These are phyloP conservation scores for Xylariaceae sp. DNA, from an alignment of 2,329 filamentous ascomycete species.

Conservation along the genomic window DNA sequence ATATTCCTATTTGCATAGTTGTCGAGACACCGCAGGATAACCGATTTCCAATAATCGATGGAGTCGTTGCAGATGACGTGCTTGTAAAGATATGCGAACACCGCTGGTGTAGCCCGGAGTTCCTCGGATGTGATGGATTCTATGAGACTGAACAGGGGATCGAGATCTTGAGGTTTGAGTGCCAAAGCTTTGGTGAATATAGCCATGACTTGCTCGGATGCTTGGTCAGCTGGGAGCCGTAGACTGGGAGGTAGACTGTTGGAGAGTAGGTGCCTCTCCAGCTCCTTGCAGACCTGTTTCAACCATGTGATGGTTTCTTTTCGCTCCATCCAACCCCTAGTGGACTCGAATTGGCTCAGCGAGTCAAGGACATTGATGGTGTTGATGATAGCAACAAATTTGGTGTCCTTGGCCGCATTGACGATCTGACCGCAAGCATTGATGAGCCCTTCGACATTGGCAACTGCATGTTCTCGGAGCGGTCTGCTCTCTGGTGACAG, in stretches of 20 bases:
- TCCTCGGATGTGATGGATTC: conserved; percentile 78
- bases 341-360: conserved; percentile 58
- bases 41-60: conserved; percentile 74
- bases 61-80: conserved; percentile 78
- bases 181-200: conserved; percentile 77
- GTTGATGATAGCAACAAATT: conserved; percentile 67
- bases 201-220: conserved; percentile 77
- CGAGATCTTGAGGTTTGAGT: conserved; percentile 66
- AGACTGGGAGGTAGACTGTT: conserved; percentile 65
- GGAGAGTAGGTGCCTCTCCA: conserved; percentile 65
- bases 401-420: conserved; percentile 61
- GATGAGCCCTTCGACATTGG: conserved; percentile 66
- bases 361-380: conserved; percentile 79
- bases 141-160: conserved; percentile 77
- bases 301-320: conserved; percentile 54
- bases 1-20: conserved; percentile 72
- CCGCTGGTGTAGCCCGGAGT: conserved; percentile 65
- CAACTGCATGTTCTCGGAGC: conserved; percentile 66
- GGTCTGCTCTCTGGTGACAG: conserved; percentile 65
- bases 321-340: conserved; percentile 64
- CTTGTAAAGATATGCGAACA: conserved; percentile 78
- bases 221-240: conserved; percentile 80
- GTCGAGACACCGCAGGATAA: conserved; percentile 80
- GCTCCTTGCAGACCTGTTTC: conserved; percentile 62
- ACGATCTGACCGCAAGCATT: conserved; percentile 57